Evolutionary conservation across 208 protist species (phyloP).

Genomic region (Acanthamoeba sp.): DNA sequence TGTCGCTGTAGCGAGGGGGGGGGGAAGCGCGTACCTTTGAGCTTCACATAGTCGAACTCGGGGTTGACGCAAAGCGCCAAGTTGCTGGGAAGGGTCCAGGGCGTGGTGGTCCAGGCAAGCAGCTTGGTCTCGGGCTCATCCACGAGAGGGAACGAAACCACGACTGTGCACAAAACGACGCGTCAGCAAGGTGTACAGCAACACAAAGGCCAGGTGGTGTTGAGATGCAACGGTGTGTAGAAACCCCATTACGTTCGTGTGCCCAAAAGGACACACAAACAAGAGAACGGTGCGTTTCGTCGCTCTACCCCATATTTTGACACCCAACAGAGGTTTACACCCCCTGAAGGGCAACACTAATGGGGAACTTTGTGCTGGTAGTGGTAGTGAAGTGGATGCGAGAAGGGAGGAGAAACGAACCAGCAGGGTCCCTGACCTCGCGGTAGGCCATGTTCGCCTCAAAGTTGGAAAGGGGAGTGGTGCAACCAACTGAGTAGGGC

Average conservation of each 20-base stretch:
- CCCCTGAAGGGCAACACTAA: conserved; percentile 20
- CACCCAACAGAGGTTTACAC: conserved; percentile 55
- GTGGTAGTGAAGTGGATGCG: not conserved
- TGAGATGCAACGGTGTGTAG: not conserved
- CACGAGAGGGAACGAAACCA: conserved; percentile 93
- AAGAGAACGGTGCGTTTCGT: conserved; percentile 2
- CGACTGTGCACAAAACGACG: conserved; percentile 57
- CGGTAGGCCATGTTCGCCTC: conserved; percentile 99
- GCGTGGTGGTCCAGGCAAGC: conserved; percentile 99
- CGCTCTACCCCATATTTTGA: conserved; percentile 48
- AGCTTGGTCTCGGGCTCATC: conserved; percentile 92
- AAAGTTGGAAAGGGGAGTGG: conserved; percentile 99
- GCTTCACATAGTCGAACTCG: conserved; percentile 98
- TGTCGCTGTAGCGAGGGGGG: not conserved
- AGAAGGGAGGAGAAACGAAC: not conserved
- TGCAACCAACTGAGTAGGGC: conserved; percentile 98
- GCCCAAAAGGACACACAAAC: not conserved
- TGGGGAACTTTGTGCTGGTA: not conserved
- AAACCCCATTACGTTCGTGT: conserved; percentile 19
- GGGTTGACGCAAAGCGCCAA: conserved; percentile 99
- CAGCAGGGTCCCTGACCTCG: conserved; percentile 96
- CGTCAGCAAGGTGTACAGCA: not conserved
- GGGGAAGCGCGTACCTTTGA: conserved; percentile 90
- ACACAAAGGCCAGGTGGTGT: not conserved
- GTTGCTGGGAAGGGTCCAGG: conserved; percentile 99